phyloP scores from a whole-genome alignment of 1,139 yeast genomes.

The Hanseniaspora uvarum region DNA sequence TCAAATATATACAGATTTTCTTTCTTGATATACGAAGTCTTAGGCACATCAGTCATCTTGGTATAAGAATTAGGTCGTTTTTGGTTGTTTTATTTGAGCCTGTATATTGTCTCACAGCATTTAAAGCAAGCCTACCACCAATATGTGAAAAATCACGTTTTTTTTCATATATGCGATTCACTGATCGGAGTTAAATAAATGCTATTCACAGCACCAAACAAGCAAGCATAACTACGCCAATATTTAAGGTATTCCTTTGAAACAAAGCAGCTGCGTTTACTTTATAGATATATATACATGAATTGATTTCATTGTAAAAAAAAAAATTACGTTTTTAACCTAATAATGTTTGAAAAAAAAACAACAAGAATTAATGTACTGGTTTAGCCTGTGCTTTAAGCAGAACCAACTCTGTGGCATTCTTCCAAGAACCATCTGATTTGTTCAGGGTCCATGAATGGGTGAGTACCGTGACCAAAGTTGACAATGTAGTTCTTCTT shows the following conservation, averaged over 20 bases:
- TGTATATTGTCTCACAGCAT: too few species aligned
- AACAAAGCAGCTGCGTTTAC: not conserved
- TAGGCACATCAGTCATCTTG: not conserved
- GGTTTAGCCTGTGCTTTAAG: not conserved
- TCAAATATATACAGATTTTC: conserved; percentile 47
- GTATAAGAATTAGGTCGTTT: too few species aligned
- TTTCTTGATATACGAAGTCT: conserved; percentile 21
- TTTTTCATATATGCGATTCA: not conserved
- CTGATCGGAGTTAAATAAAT: not conserved
- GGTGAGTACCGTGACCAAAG: conserved; percentile 97
- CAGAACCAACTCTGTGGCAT: conserved; percentile 67
- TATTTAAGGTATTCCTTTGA: not conserved
- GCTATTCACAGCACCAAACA: too few species aligned
- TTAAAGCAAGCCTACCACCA: too few species aligned
- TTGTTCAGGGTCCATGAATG: conserved; percentile 89
- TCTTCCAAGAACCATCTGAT: conserved; percentile 75
- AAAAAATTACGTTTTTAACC: not conserved
- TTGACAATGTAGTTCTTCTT: conserved; percentile 82
- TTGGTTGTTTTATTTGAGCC: too few species aligned
- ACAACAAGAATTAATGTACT: too few species aligned
- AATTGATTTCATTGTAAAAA: not conserved
- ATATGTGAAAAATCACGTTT: too few species aligned
- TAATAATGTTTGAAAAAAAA: too few species aligned
- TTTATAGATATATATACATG: not conserved
- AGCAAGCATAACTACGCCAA: too few species aligned